phyloP scores from a whole-genome alignment of 805 yeast species.

The Candida koratica region DNA sequence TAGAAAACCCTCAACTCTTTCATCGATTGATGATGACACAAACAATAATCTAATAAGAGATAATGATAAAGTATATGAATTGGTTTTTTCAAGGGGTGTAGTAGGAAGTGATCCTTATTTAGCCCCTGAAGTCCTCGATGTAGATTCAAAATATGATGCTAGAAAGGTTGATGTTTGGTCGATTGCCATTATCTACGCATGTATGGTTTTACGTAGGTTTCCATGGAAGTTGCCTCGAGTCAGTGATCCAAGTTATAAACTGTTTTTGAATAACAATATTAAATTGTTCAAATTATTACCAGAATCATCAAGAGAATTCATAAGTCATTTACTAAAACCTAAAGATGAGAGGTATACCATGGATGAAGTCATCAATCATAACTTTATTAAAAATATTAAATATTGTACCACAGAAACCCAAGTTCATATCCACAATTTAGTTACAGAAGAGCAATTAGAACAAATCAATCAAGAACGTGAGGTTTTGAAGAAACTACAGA shows the following conservation, averaged over 20 bases:
- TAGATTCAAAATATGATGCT: constrained; percentile 63
- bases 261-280: constrained; percentile 46
- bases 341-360: constrained; percentile 57
- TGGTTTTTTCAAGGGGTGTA: constrained; percentile 67
- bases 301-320: constrained; percentile 53
- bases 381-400: constrained; percentile 56
- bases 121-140: constrained; percentile 80
- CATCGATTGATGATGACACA: constrained; percentile 1
- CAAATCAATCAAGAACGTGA: constrained; percentile 32
- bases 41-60: constrained; percentile 12
- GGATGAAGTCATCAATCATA: constrained; percentile 50
- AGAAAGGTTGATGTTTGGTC: constrained; percentile 92
- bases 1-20: constrained; percentile 44
- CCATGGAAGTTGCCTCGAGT: constrained; percentile 94
- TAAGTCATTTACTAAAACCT: constrained; percentile 62
- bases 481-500: constrained; percentile 18
- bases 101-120: constrained; percentile 96
- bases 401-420: constrained; percentile 43
- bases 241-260: constrained; percentile 68
- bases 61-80: constrained; percentile 46
- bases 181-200: constrained; percentile 84
- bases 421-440: constrained; percentile 62
- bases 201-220: constrained; percentile 81
- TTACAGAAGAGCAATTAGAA: constrained; percentile 61
- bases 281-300: constrained; percentile 72